Percentiles rank a stretch among this genome's conserved stretches.
phyloP scores from a whole-genome alignment of 2,329 filamentous ascomycete species.

The Clonostachys sp. region DNA sequence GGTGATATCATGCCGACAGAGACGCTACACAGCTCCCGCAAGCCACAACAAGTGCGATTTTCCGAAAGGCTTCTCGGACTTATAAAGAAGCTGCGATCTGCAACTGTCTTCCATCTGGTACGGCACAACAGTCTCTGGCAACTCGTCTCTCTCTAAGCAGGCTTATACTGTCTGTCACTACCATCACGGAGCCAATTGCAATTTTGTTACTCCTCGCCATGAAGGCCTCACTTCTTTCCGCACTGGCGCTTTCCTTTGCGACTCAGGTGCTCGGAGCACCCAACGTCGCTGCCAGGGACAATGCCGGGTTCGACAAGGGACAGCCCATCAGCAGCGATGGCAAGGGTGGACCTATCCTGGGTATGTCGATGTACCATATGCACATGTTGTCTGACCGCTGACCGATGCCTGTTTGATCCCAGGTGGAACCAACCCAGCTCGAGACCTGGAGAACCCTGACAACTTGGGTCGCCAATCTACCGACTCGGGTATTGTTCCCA shows the following conservation, averaged over 20 bases:
- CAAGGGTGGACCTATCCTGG: constrained; percentile 53
- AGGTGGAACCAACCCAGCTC: constrained; percentile 60
- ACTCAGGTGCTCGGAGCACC: constrained; percentile 9
- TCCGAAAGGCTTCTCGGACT: no score
- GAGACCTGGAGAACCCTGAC: constrained; percentile 60
- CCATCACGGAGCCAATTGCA: not conserved
- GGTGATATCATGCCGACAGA: no score
- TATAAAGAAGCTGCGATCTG: no score
- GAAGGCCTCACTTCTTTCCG: constrained; percentile 4
- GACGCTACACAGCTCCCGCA: no score
- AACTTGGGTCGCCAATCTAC: constrained; percentile 58
- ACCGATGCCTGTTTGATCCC: not conserved
- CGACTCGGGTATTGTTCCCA: constrained; percentile 59
- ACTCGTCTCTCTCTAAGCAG: not conserved
- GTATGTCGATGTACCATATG: constrained; percentile 26
- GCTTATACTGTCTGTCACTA: not conserved
- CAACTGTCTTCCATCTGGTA: no score
- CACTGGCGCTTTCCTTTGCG: constrained; percentile 5
- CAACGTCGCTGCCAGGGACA: constrained; percentile 9
- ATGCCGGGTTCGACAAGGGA: constrained; percentile 37
- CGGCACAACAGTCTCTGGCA: not conserved
- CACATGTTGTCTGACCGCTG: not conserved
- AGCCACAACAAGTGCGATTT: no score
- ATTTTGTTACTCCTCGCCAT: constrained; percentile 1
- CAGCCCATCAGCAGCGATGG: constrained; percentile 52